Evolutionary conservation across 305 asterid genomes (phyloP), one percentile per base, ranked within the genome.

Genomic region (Withania somnifera): DNA sequence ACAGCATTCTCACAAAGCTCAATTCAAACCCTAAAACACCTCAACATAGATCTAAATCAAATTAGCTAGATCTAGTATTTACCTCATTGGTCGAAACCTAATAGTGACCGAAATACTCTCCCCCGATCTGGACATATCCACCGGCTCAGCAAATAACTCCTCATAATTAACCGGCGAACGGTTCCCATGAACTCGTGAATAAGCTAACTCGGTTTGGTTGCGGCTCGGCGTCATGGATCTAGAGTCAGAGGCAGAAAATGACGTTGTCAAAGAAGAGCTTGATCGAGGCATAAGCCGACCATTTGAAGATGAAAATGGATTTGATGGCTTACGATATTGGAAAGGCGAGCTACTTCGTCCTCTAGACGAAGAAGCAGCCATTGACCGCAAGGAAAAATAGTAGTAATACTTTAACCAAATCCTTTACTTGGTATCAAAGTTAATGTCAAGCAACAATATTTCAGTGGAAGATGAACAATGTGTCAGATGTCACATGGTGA

Each of bases 61-160:
- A 86, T 79, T 28, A 88, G 82, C 81, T 85, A 90, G 97, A 94
- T 90, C 94, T 79, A 84, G 64, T 77, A 87, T 50, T 22, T 89
- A 97, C 98, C 97, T 97, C 91, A 94, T 8, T 45, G 99, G 99
- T 56, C 99, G 94, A 89, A 97, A 94, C 68, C 98, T 86, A 88
- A 97, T 91, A 10, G 99, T 97, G 61, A 94, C 99, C 6, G 97
- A 91, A 86, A 97, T 94, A 85, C 97, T 92, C 78, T 93, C 99
- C 82, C 90, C 96, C 89, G 97, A 91, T 94, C 94, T 85, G 84
- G 99, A 86, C 45, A 87, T 76, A 85, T 90, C 97, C 26, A 85
- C 84, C 13, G 90, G 93, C 84, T 93, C 99, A 15, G 86, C 88
- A 71, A 86, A 81, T 81, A 94, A 86, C 89, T 94, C 98, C 52